Evolutionary conservation across 768 basidiomycete genomes (phyloP).

Genomic region (Lentinula sp.): DNA sequence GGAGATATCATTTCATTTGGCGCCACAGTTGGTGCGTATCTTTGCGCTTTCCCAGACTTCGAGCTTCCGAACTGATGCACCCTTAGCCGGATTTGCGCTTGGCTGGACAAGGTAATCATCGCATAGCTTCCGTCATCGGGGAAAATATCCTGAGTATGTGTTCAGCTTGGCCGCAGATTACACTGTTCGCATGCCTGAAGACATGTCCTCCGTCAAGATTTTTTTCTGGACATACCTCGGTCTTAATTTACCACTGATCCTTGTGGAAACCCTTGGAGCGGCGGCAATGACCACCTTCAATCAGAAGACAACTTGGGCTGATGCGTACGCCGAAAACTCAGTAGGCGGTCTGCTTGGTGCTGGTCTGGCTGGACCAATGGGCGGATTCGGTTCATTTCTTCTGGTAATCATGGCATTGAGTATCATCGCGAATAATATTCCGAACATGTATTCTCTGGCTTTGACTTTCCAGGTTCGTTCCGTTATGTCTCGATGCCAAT

Average conservation of each 20-base stretch:
- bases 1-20: constrained; percentile 39
- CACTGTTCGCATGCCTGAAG: constrained; percentile 41
- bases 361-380: constrained; percentile 40
- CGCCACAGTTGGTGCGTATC: constrained; percentile 48
- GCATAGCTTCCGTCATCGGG: neutral
- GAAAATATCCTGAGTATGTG: neutral
- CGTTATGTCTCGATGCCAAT: neutral
- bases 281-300: constrained; percentile 40
- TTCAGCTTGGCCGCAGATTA: constrained; percentile 46
- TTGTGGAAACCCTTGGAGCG: constrained; percentile 29
- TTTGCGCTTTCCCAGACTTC: constrained; percentile 28
- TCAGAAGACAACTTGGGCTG: constrained; percentile 35
- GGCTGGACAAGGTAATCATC: neutral
- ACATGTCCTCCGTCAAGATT: constrained; percentile 22
- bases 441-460: constrained; percentile 57
- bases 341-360: constrained; percentile 48
- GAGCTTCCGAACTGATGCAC: neutral
- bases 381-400: constrained; percentile 53
- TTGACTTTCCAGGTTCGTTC: constrained; percentile 39
- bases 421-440: constrained; percentile 57
- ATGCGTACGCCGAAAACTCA: constrained; percentile 34
- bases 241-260: constrained; percentile 36
- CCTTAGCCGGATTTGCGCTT: neutral
- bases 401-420: constrained; percentile 55
- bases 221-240: constrained; percentile 49